Evolutionary conservation across 108 stramenopile species (phyloP).

Genomic region (Cyclostephanos tholiformis): DNA sequence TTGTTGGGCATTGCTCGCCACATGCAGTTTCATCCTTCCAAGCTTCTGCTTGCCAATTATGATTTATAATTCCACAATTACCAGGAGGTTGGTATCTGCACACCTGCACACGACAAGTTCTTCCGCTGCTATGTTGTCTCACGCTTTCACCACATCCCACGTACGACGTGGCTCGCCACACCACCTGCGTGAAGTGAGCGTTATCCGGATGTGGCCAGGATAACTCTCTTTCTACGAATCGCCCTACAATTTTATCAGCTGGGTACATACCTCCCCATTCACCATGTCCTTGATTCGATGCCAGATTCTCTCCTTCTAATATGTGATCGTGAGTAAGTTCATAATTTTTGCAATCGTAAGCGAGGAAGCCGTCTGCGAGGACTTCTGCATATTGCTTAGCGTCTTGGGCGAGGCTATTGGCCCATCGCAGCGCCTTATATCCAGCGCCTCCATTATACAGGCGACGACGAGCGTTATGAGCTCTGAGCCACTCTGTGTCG

Average conservation of each 20-base stretch:
- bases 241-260: conserved; percentile 3
- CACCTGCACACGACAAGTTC: neutral
- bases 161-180: conserved; percentile 26
- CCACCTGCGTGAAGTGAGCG: conserved; percentile 16
- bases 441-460: conserved; percentile 4
- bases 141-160: conserved; percentile 29
- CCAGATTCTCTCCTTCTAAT: conserved; percentile 17
- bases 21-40: conserved; percentile 3
- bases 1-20: neutral
- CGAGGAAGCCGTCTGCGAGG: too few relatives aligned
- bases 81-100: conserved; percentile 5
- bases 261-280: neutral
- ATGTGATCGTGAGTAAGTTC: conserved; percentile 5
- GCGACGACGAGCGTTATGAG: conserved; percentile 24
- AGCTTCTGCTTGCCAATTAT: conserved; percentile 5
- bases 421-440: conserved; percentile 14
- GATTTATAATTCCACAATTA: neutral
- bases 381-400: conserved; percentile 9
- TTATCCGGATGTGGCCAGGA: conserved; percentile 2
- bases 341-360: neutral
- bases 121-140: neutral
- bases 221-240: conserved; percentile 13
- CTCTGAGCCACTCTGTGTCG: conserved; percentile 20
- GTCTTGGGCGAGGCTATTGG: conserved; percentile 5
- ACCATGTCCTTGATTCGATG: conserved; percentile 10